Percentiles rank a stretch among this genome's conserved stretches.
These are phyloP conservation scores for Candida anglica DNA, from an alignment of 805 yeast species.

Conservation along the genomic window DNA sequence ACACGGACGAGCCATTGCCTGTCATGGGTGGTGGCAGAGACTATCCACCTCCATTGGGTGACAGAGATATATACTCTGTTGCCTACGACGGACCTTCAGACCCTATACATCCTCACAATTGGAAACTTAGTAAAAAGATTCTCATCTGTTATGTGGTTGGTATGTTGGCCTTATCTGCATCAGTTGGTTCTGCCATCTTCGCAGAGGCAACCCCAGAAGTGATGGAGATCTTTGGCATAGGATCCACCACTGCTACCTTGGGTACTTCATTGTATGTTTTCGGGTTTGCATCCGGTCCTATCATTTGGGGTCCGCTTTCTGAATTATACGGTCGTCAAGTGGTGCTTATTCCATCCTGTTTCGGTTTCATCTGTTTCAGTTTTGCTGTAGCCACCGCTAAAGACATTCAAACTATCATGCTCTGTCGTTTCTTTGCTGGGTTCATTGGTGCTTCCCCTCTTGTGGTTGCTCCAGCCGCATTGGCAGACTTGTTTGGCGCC, in stretches of 20 bases:
- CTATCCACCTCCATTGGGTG: conserved; percentile 11
- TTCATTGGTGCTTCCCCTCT: conserved; percentile 76
- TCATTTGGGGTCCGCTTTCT: conserved; percentile 85
- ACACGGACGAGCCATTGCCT: conserved; percentile 18
- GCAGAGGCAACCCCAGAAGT: conserved; percentile 53
- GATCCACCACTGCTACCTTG: conserved; percentile 63
- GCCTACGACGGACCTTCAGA: conserved; percentile 14
- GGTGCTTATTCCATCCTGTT: conserved; percentile 48
- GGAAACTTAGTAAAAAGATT: conserved; percentile 30
- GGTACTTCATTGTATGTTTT: conserved; percentile 82
- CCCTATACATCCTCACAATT: conserved; percentile 26
- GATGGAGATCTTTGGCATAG: conserved; percentile 49
- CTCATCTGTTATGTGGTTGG: conserved; percentile 15
- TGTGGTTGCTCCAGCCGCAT: conserved; percentile 78
- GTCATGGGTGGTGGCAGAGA: conserved; percentile 14
- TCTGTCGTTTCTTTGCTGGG: conserved; percentile 75
- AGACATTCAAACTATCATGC: conserved; percentile 68
- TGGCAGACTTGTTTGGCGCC: conserved; percentile 76
- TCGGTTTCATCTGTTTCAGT: conserved; percentile 34
- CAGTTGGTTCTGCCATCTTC: conserved; percentile 76
- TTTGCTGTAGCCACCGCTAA: conserved; percentile 68
- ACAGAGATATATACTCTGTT: conserved; percentile 9
- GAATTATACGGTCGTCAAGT: conserved; percentile 70
- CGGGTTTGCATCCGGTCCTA: conserved; percentile 92
- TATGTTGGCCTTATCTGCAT: conserved; percentile 19